Base-by-base conservation (phyloP, 108 stramenopile species). In the Chaetoceros muelleri region DNA sequence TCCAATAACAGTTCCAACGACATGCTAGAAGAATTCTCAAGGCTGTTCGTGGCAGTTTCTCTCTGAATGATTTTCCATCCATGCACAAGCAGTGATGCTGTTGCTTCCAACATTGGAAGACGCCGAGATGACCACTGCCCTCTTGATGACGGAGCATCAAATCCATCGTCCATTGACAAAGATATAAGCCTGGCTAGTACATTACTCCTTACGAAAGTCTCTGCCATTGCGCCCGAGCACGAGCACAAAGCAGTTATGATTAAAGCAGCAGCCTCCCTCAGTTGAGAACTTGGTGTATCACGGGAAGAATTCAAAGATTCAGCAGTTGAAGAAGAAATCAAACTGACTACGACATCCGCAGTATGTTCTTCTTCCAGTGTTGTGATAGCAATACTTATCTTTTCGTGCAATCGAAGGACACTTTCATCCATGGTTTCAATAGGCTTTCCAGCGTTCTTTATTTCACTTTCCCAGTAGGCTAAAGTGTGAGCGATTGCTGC, bases 81-180 rank as follows among this genome's bases (percentile, higher is more conserved):
- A 88, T 22, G 72, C 66, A 48, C 73, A 79, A 90, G 62, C 56
- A 83, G 46, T 19, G 75, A 46, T 5, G 84, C 61, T 25, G 74
- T 72, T 20, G 80, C 69, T 53, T 86, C 81, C 30, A 90, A 34
- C 65, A 81, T 66, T 28, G 84, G 81, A 13, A 85, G 55, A 44
- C 84, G 78, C 7, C 75, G 67, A 1, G 80, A 74, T 8, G 84
- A 74, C 30, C 74, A 60, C 23, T 90, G 79, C n/a, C 88, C 88
- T 34, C 84, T 60, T 24, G 67, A 66, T 18, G 81, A 82, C 1
- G 79, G 56, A 46, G 71, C 60, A 7, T 53, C 61, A 69, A 76
- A 71, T 21, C 67, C 67, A 3, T 70, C 52, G 23, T 85, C 84
- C 23, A 70, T 69, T 27, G 80, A n/a, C n/a, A n/a, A 65, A 40